Conservation (phyloP, 495 filamentous ascomycete species). For the Venustampulla echinocandica region DNA sequence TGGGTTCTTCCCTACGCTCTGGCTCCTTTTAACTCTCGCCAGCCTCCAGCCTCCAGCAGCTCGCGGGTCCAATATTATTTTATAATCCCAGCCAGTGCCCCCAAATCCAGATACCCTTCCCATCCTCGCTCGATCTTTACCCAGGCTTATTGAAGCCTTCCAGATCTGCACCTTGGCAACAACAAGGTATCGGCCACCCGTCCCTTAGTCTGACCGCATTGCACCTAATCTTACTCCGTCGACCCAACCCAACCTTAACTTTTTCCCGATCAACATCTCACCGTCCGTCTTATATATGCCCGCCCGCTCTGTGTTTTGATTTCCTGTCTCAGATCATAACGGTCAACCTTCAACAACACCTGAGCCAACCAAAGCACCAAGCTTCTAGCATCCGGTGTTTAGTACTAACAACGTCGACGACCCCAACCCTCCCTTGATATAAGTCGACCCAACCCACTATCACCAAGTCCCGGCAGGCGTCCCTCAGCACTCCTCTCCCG, state of each 20-base stretch:
- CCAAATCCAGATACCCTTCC: neutral
- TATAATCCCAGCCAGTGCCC: neutral
- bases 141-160: neutral
- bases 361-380: no score
- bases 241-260: conserved; percentile 7
- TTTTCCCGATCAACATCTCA: neutral
- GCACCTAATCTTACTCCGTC: conserved; percentile 19
- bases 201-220: conserved; percentile 12
- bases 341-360: no score
- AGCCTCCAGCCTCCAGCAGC: neutral
- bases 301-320: conserved; percentile 3
- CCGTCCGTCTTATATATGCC: conserved; percentile 15
- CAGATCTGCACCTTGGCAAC: conserved; percentile 1
- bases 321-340: conserved; percentile 15
- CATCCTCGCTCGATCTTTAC: neutral
- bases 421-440: neutral
- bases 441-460: neutral
- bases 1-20: neutral
- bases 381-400: no score
- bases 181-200: conserved; percentile 11
- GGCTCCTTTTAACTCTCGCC: neutral
- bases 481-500: neutral
- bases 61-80: conserved; percentile 3
- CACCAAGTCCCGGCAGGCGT: neutral
- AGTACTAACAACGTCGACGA: conserved; percentile 1